Percentiles rank a stretch among this genome's conserved stretches.
These are phyloP conservation scores for Quambalaria eucalypti DNA, from an alignment of 1,284 basidiomycete species.

Conservation along the genomic window DNA sequence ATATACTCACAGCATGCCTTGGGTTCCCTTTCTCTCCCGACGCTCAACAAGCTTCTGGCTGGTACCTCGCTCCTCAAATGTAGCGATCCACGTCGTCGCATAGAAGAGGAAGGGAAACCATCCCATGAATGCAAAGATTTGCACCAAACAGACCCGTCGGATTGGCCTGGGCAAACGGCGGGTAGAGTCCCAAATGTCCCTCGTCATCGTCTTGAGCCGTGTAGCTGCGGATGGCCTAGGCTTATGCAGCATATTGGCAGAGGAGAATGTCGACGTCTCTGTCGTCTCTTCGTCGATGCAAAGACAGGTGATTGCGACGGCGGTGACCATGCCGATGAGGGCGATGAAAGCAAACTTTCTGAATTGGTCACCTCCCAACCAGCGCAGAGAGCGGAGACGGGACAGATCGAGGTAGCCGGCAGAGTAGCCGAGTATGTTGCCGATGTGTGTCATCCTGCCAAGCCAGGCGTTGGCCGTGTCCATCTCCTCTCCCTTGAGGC, in stretches of 20 bases:
- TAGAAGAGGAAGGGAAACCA: conserved; percentile 51
- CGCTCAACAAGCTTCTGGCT: neutral
- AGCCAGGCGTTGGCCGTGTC: neutral
- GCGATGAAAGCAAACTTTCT: conserved; percentile 85
- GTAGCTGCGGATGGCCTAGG: neutral
- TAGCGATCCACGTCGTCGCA: conserved; percentile 76
- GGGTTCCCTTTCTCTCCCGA: neutral
- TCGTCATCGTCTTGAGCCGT: neutral
- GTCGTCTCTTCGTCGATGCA: conserved; percentile 53
- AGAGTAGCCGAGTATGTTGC: conserved; percentile 40
- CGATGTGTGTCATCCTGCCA: conserved; percentile 23
- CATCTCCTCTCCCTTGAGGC: conserved; percentile 39
- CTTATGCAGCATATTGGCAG: neutral
- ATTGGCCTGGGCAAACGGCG: conserved; percentile 35
- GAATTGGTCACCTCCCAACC: conserved; percentile 88
- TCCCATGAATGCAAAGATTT: conserved; percentile 83
- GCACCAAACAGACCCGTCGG: conserved; percentile 61
- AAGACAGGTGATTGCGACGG: conserved; percentile 78
- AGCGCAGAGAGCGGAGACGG: conserved; percentile 62
- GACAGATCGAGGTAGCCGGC: conserved; percentile 75
- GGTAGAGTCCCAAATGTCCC: conserved; percentile 23
- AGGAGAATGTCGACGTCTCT: neutral
- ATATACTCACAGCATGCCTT: conserved; percentile 17
- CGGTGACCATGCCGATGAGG: conserved; percentile 65
- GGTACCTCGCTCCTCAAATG: neutral